Evolutionary conservation across 2,329 filamentous ascomycete genomes (phyloP).

Genomic region (Fusarium sp.): DNA sequence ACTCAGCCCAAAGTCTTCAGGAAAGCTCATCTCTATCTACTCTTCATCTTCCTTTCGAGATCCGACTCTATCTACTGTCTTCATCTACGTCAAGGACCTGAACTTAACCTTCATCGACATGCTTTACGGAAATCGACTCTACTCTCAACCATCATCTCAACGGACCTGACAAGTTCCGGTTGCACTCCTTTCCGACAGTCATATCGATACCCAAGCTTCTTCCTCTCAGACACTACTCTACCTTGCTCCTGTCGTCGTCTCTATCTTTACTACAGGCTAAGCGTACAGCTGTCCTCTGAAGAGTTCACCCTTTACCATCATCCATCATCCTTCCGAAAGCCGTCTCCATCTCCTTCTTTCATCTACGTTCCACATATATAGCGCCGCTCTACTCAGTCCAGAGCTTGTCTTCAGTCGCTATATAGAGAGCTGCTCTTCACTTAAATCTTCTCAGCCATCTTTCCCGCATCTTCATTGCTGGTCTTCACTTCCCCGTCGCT

Average conservation of each 20-base stretch:
- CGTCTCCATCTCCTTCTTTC: background rate
- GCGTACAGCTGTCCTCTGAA: too few relatives aligned
- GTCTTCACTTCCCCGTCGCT: too few relatives aligned
- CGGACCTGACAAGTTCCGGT: too few relatives aligned
- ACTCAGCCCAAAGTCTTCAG: background rate
- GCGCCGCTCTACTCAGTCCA: background rate
- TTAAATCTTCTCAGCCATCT: background rate
- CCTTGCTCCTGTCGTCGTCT: too few relatives aligned
- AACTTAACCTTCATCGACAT: too few relatives aligned
- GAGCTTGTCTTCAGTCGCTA: background rate
- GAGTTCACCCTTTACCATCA: too few relatives aligned
- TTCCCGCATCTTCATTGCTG: background rate
- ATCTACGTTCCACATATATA: background rate
- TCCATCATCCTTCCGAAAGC: background rate
- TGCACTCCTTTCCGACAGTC: too few relatives aligned
- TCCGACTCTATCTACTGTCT: background rate
- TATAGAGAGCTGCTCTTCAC: background rate
- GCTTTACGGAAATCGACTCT: too few relatives aligned
- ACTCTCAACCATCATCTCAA: too few relatives aligned
- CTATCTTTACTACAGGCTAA: too few relatives aligned
- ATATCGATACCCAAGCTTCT: too few relatives aligned
- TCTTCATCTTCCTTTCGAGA: background rate
- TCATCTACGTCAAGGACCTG: background rate
- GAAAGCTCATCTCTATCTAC: background rate
- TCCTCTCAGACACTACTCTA: too few relatives aligned